phyloP scores from a whole-genome alignment of 2,329 filamentous ascomycete species.

The Aspergillus sp. region DNA sequence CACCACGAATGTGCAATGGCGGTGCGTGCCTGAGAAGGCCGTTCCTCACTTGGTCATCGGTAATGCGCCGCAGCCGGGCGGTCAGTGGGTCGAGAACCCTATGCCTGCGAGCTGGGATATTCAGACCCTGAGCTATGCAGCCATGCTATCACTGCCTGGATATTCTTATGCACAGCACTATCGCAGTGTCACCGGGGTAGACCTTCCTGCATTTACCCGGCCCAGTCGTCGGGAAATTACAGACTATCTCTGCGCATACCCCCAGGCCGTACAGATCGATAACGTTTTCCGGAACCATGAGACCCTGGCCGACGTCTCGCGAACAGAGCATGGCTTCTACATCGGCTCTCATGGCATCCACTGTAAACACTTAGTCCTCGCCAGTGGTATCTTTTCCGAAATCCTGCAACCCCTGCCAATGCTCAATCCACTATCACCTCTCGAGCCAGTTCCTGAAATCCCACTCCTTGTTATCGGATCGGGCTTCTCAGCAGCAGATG shows the following conservation, averaged over 20 bases:
- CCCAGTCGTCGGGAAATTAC: constrained; percentile 49
- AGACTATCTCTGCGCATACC: constrained; percentile 49
- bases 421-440: constrained; percentile 39
- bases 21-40: constrained; percentile 42
- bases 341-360: constrained; percentile 45
- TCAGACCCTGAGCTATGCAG: constrained; percentile 53
- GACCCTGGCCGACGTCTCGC: constrained; percentile 37
- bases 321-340: constrained; percentile 41
- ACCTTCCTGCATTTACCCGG: constrained; percentile 45
- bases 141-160: constrained; percentile 53
- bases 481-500: constrained; percentile 55
- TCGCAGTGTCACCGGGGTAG: constrained; percentile 31
- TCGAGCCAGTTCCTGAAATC: constrained; percentile 17
- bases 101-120: constrained; percentile 48
- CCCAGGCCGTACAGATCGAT: constrained; percentile 44
- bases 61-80: constrained; percentile 43
- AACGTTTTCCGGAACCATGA: constrained; percentile 39
- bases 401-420: constrained; percentile 44
- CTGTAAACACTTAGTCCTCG: constrained; percentile 51
- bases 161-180: constrained; percentile 51
- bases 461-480: constrained; percentile 53
- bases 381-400: constrained; percentile 52
- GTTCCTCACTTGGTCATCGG: constrained; percentile 50
- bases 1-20: constrained; percentile 48
- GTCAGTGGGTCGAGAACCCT: constrained; percentile 52